Percentiles rank a stretch among this genome's conserved stretches.
Evolutionary conservation across 108 stramenopile species (phyloP).

Genomic region (Skeletonema tropicum): DNA sequence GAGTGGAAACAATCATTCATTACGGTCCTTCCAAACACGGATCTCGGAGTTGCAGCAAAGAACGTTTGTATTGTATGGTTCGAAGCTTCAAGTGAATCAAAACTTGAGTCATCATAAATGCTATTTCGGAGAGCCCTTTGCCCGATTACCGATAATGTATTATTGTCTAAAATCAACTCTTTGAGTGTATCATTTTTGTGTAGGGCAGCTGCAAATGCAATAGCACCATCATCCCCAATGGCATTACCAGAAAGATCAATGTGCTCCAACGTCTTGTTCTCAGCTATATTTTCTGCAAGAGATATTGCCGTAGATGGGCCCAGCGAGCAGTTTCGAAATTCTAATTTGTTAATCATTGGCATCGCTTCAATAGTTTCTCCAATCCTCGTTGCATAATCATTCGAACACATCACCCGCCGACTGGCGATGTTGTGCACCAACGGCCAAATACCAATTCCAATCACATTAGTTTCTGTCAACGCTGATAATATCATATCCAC

Average conservation of each 20-base stretch:
- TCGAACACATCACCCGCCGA: neutral
- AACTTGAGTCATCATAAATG: neutral
- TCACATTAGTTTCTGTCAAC: neutral
- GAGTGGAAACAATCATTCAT: neutral
- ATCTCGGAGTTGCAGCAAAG: neutral
- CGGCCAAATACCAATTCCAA: neutral
- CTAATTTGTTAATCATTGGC: neutral
- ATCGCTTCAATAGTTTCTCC: neutral
- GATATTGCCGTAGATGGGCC: neutral
- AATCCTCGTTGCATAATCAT: neutral
- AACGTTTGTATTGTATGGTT: neutral
- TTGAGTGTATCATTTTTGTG: slow-evolving; percentile 20
- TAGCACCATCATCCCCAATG: slow-evolving; percentile 31
- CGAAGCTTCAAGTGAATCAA: neutral
- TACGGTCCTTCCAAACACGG: neutral
- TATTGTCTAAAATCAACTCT: neutral
- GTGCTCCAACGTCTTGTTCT: neutral
- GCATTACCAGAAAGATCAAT: slow-evolving; percentile 5
- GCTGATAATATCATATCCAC: neutral
- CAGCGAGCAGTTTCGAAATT: neutral
- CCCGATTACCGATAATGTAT: neutral
- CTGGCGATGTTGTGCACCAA: neutral
- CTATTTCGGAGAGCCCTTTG: neutral
- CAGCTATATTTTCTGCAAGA: neutral
- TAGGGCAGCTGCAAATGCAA: slow-evolving; percentile 23